A percentile compares a stretch with the other conserved stretches of the same genome.
phyloP scores from a whole-genome alignment of 2,329 filamentous ascomycete genomes.

The Aureobasidium melanogenum region DNA sequence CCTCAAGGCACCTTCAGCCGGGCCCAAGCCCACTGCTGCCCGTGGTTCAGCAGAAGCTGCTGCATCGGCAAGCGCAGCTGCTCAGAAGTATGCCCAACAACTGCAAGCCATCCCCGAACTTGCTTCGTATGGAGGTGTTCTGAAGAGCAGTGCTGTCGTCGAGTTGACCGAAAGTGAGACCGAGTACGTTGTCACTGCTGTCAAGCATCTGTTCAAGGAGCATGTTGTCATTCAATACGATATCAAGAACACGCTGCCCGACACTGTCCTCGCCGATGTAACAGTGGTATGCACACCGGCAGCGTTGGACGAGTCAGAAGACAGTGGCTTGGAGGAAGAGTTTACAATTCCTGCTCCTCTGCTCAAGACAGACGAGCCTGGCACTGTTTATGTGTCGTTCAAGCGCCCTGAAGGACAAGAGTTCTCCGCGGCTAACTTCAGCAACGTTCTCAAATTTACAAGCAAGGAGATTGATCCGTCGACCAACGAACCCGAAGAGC shows the following conservation, averaged over 20 bases:
- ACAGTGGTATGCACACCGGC: slow-evolving; percentile 71
- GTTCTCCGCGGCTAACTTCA: slow-evolving; percentile 75
- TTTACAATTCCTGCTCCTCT: slow-evolving; percentile 87
- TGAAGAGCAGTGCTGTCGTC: slow-evolving; percentile 80
- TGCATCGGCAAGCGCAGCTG: slow-evolving; percentile 61
- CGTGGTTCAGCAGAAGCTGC: slow-evolving; percentile 70
- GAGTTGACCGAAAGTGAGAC: slow-evolving; percentile 96
- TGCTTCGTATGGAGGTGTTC: slow-evolving; percentile 76
- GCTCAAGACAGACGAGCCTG: slow-evolving; percentile 74
- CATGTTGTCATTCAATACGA: slow-evolving; percentile 94
- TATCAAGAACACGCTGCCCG: slow-evolving; percentile 91
- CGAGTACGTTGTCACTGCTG: slow-evolving; percentile 85
- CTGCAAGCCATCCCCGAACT: slow-evolving; percentile 84
- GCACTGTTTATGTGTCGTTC: slow-evolving; percentile 92
- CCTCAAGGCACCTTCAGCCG: slow-evolving; percentile 82
- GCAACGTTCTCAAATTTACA: slow-evolving; percentile 91
- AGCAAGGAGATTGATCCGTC: slow-evolving; percentile 96
- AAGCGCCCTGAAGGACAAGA: slow-evolving; percentile 69
- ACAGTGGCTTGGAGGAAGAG: slow-evolving; percentile 61
- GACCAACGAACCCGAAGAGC: slow-evolving; percentile 84
- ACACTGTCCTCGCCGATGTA: slow-evolving; percentile 83
- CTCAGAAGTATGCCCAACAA: slow-evolving; percentile 83
- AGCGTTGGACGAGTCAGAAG: slow-evolving; percentile 79
- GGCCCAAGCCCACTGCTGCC: slow-evolving; percentile 58
- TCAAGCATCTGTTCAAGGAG: slow-evolving; percentile 98